These are phyloP conservation scores for Crassisporium funariophilum DNA, from an alignment of 768 basidiomycete genomes.

Conservation along the genomic window DNA sequence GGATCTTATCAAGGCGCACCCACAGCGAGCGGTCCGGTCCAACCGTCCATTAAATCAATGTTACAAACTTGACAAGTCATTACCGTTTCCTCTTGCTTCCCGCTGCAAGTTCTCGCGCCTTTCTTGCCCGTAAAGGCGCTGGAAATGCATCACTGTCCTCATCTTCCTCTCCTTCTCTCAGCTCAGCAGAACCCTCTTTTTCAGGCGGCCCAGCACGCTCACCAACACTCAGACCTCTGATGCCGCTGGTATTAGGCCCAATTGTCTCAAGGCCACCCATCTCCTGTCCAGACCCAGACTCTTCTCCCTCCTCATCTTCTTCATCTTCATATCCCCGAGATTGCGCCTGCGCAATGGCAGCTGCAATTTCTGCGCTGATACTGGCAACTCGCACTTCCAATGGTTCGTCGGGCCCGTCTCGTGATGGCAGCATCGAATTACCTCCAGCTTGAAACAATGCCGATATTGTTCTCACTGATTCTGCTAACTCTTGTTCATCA, in stretches of 20 bases:
- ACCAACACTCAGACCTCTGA: slow-evolving; percentile 45
- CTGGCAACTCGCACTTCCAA: slow-evolving; percentile 71
- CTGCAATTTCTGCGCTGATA: slow-evolving; percentile 79
- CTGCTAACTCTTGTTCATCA: slow-evolving; percentile 66
- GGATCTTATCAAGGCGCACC: slow-evolving; percentile 31
- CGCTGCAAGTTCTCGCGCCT: slow-evolving; percentile 54
- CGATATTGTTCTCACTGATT: slow-evolving; percentile 75
- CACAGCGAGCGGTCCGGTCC: slow-evolving; percentile 13
- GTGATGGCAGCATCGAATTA: slow-evolving; percentile 30
- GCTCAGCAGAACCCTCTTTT: slow-evolving; percentile 16
- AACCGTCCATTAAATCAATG: slow-evolving; percentile 12
- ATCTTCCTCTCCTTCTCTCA: slow-evolving; percentile 48
- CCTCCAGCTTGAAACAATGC: slow-evolving; percentile 61
- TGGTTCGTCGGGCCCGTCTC: slow-evolving; percentile 42
- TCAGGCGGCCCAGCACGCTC: slow-evolving; percentile 25
- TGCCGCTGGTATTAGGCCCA: slow-evolving; percentile 64
- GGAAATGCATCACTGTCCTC: slow-evolving; percentile 79
- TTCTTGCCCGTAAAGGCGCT: slow-evolving; percentile 69
- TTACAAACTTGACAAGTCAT: slow-evolving; percentile 22
- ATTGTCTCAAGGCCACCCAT: slow-evolving; percentile 50
- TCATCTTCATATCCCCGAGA: slow-evolving; percentile 60
- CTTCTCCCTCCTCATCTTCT: slow-evolving; percentile 54
- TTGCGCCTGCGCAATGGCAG: slow-evolving; percentile 75
- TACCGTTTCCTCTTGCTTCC: slow-evolving; percentile 71
- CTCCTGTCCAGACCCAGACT: slow-evolving; percentile 55